A percentile compares a stretch with the other conserved stretches of the same genome.
These are phyloP conservation scores for Chrysoporthe puriensis DNA, from an alignment of 2,329 filamentous ascomycete species.

Conservation along the genomic window DNA sequence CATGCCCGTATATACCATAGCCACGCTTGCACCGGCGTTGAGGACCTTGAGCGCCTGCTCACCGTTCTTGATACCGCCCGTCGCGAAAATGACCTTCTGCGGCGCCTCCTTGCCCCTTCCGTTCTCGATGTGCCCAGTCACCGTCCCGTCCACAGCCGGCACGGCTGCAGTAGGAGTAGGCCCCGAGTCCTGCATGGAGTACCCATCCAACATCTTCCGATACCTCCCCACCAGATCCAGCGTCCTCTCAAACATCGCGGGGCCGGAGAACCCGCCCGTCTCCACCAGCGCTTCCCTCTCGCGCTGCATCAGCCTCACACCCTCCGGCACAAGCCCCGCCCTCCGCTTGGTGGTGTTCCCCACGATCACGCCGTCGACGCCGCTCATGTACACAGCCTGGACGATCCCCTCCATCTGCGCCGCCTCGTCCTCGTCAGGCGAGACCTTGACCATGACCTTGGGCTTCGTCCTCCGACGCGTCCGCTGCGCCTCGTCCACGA, in stretches of 20 bases:
- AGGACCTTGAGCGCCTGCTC: constrained; percentile 80
- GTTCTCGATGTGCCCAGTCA: constrained; percentile 36
- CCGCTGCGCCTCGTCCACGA: constrained; percentile 76
- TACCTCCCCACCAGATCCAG: constrained; percentile 80
- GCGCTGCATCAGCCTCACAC: constrained; percentile 63
- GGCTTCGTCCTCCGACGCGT: constrained; percentile 70
- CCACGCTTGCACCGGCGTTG: constrained; percentile 86
- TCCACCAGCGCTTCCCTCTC: constrained; percentile 74
- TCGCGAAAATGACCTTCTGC: constrained; percentile 87
- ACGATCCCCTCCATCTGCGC: constrained; percentile 87
- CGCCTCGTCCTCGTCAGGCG: constrained; percentile 88
- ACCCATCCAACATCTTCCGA: constrained; percentile 66
- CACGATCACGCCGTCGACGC: constrained; percentile 93
- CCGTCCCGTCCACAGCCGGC: constrained; percentile 39
- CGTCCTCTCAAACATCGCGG: constrained; percentile 83
- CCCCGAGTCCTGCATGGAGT: constrained; percentile 43
- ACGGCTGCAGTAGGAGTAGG: constrained; percentile 40
- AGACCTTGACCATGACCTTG: constrained; percentile 96
- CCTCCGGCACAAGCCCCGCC: constrained; percentile 69
- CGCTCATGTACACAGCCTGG: constrained; percentile 78
- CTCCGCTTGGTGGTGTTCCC: constrained; percentile 94
- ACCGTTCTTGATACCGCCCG: constrained; percentile 89
- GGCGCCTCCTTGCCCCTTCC: constrained; percentile 34
- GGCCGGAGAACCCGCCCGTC: constrained; percentile 88
- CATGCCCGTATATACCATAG: constrained; percentile 85